phyloP scores from a whole-genome alignment of 2,329 filamentous ascomycete species.

The Trichoderma aggressivum region DNA sequence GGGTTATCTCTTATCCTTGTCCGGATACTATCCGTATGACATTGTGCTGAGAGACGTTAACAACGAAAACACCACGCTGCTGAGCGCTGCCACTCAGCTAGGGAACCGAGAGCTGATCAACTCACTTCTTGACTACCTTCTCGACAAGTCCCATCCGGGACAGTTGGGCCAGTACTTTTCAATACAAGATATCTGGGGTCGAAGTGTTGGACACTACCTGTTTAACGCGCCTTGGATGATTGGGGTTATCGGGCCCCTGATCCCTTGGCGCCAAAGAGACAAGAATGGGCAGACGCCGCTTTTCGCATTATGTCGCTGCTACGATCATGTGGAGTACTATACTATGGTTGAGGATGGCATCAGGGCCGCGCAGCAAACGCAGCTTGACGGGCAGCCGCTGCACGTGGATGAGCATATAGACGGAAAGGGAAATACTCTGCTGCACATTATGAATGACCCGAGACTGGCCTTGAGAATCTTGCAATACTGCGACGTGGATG shows the following conservation, averaged over 20 bases:
- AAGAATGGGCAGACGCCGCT: conserved; percentile 97
- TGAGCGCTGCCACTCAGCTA: conserved; percentile 87
- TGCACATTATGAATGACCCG: conserved; percentile 93
- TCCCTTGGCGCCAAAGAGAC: conserved; percentile 88
- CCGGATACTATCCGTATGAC: conserved; percentile 69
- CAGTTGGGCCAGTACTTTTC: conserved; percentile 66
- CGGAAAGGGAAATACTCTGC: conserved; percentile 83
- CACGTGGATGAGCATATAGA: conserved; percentile 93
- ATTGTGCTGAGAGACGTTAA: conserved; percentile 79
- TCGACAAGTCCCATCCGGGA: conserved; percentile 51
- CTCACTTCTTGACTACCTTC: conserved; percentile 68
- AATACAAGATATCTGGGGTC: conserved; percentile 76
- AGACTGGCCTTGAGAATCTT: conserved; percentile 72
- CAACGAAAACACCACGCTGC: conserved; percentile 81
- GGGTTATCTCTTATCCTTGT: conserved; percentile 72
- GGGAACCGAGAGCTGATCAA: conserved; percentile 73
- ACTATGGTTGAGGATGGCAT: conserved; percentile 84
- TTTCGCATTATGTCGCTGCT: conserved; percentile 91
- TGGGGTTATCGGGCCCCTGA: conserved; percentile 65
- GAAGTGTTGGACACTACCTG: conserved; percentile 91
- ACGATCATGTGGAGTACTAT: conserved; percentile 85
- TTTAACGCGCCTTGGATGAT: conserved; percentile 88
- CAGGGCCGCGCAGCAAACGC: conserved; percentile 66
- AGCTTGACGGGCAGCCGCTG: conserved; percentile 74
- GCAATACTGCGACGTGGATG: conserved; percentile 84